Base-by-base conservation (phyloP, 306 rosid species). In the Vachellia collinsii region DNA sequence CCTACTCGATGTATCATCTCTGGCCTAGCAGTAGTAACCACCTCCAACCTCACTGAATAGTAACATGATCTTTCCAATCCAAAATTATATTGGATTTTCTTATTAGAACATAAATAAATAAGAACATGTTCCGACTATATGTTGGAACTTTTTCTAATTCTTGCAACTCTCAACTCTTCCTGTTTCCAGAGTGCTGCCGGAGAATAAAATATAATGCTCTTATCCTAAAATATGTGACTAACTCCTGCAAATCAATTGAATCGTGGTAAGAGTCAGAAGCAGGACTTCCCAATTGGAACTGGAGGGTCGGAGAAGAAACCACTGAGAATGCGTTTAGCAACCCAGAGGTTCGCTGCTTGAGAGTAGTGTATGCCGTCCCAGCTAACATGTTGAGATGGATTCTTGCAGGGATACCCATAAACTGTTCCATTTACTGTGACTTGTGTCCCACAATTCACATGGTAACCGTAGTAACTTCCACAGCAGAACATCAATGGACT, bases 361-460 rank as follows among this genome's bases (percentile, higher is more conserved):
- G 97, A 80, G 83, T 92, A 92, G 76, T 94, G 99, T 80, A 89
- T 90, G 81, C 97, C 97, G 58, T 94, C 99, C 97, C 97, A 94
- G 71, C 91, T 92, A 39, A 94, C 70, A 81, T 91, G 90, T 82
- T 42, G 87, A 68, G 89, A 80, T 81, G 99, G 95, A 81, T 91
- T 84, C 17, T 81, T 72, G 80, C 98, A 94, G 81, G 92, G 89
- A 77, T 84, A 89, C 0, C 97, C 97, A 85, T 91, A 91, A 37
- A 89, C 88, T 1, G 91, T 91, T 83, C 97, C 97, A 77, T 92
- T 94, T 72, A 89, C 85, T 39, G 76, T 76, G 3, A 81, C 92
- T 64, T 70, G 89, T 75, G 87, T 84, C 81, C 97, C 97, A 82
- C 97, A 94, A 23, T 88, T 70, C 34, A 90, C 78, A 61, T 87